A percentile compares a stretch with the other conserved stretches of the same genome.
Evolutionary conservation across 352 stramenopile genomes (phyloP).

Genomic region (Phytophthora multivora): DNA sequence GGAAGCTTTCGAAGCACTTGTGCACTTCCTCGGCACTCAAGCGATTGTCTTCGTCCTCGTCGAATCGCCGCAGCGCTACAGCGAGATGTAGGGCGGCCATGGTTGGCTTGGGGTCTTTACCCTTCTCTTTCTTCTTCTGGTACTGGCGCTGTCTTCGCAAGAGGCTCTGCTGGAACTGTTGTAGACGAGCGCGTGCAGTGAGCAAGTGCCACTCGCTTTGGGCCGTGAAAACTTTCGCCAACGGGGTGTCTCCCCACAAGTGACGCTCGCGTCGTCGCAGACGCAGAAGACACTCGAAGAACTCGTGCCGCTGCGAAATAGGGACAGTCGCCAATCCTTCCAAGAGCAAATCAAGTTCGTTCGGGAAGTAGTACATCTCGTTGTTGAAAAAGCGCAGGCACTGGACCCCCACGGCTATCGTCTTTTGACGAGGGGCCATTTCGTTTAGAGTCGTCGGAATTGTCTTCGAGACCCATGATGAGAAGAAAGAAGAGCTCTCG

Average conservation of each 20-base stretch:
- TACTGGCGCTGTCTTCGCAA: conserved; percentile 59
- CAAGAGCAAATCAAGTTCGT: conserved; percentile 93
- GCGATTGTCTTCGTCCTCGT: conserved; percentile 68
- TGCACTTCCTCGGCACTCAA: conserved; percentile 75
- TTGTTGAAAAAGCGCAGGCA: conserved; percentile 99
- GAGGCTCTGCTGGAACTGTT: conserved; percentile 87
- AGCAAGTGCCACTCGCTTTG: conserved; percentile 97
- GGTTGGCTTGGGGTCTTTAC: conserved; percentile 31
- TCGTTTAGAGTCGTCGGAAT: neutral
- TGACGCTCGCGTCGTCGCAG: conserved; percentile 95
- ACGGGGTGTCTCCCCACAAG: conserved; percentile 93
- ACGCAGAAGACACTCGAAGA: conserved; percentile 85
- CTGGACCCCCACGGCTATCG: conserved; percentile 62
- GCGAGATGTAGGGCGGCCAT: conserved; percentile 53
- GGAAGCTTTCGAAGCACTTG: conserved; percentile 88
- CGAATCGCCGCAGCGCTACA: conserved; percentile 66
- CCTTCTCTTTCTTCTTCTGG: conserved; percentile 48
- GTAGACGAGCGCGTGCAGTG: conserved; percentile 73
- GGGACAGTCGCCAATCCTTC: conserved; percentile 61
- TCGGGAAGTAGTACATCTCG: conserved; percentile 97
- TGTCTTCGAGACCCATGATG: conserved; percentile 44
- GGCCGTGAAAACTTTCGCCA: conserved; percentile 98
- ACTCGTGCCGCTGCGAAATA: conserved; percentile 77
- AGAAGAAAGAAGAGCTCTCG: conserved; percentile 78
- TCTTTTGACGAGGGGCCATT: conserved; percentile 30